Evolutionary conservation across 208 protist species (phyloP), one percentile per base, ranked within the genome.

Genomic region (Histomonas meleagridis): DNA sequence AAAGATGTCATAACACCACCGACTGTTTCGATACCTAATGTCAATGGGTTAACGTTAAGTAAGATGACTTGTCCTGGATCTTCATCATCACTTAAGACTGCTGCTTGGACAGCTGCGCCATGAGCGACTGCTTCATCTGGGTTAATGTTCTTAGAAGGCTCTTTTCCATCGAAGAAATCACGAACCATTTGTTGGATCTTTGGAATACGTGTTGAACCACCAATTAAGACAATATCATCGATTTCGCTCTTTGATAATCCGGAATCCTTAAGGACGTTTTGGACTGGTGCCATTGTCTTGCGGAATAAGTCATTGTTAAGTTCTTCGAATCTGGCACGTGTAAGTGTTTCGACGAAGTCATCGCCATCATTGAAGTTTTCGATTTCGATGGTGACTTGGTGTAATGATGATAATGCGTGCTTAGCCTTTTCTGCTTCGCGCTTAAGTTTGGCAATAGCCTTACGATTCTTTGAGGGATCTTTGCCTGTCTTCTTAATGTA

Each of bases 321-420:
- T 94, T 99, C 97, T 95, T 99, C 98, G 92, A 99, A 98, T 92
- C 97, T 97, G 38, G 97, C 96, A 60, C 98, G 96, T 18, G 98
- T 98, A 90, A 99, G 93, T 48, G 79, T 92, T 3, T 96, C 95
- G 78, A 95, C 95, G 94, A 99, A 99, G 93, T 99, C 98, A 28
- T 97, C 96, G 48, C 97, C 98, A 51, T 97, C 95, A 32, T 95
- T 97, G 0, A 99, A 90, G 18, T 97, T 97, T 92, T 99, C 98
- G 62, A 99, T 95, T 92, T 97, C 96, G 91, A 99, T 94, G 76
- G 95, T 95, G 48, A 97, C 96, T 65, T 95, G 40, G n/a, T 28
- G 91, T n/a, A 69, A 53, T 7, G 92, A 94, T 28, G 92, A 94
- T 23, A 94, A 76, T 14, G 91, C 95, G 79, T 97, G 96, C 96